Conservation (phyloP, 495 filamentous ascomycete genomes). For the Neurospora sp. region DNA sequence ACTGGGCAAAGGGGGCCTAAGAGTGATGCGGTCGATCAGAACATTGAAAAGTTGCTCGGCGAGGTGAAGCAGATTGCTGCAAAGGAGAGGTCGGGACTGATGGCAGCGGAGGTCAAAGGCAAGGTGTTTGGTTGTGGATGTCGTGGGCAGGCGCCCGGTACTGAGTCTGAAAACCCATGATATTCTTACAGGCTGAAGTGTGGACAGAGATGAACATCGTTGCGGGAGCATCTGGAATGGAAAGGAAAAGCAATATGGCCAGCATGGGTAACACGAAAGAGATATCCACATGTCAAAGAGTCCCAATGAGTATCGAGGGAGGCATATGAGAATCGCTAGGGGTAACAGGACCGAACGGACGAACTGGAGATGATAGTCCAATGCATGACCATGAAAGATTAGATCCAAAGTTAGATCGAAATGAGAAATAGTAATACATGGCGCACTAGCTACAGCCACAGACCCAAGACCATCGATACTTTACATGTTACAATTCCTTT, state of each 20-base stretch:
- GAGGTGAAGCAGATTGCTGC: conserved; percentile 72
- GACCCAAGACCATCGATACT: neutral
- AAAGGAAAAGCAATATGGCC: neutral
- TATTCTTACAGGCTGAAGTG: neutral
- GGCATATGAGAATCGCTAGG: neutral
- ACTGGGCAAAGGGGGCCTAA: neutral
- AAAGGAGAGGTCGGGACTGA: conserved; percentile 76
- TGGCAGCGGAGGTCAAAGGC: conserved; percentile 76
- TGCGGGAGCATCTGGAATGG: neutral
- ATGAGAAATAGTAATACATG: neutral
- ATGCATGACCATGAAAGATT: neutral
- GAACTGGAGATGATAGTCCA: neutral
- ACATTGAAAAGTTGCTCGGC: conserved; percentile 65
- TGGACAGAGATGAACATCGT: neutral
- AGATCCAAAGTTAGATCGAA: neutral
- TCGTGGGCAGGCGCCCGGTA: neutral
- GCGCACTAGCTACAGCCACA: neutral
- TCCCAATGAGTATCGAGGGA: too few species aligned
- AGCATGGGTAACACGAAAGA: neutral
- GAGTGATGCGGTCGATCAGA: conserved; percentile 31
- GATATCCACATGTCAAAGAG: neutral
- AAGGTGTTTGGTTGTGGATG: conserved; percentile 52
- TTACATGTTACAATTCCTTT: neutral
- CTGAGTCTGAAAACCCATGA: neutral
- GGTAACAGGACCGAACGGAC: neutral